Evolutionary conservation across 2,329 filamentous ascomycete genomes (phyloP).

Genomic region (Pseudocercospora pini-densiflorae): DNA sequence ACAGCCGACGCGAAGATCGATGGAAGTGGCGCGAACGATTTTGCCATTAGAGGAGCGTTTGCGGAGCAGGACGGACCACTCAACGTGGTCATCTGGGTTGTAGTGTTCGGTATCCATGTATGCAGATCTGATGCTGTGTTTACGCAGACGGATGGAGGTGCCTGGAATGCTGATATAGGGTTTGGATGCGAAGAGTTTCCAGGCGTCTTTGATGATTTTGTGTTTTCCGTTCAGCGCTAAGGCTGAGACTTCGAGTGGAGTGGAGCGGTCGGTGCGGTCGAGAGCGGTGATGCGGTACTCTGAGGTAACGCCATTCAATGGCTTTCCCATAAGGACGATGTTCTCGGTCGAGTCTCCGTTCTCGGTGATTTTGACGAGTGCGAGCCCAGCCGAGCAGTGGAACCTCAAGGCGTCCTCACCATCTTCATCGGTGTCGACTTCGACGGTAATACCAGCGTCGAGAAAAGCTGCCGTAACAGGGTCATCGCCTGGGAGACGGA

Average conservation of each 20-base stretch:
- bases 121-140: conserved; percentile 39
- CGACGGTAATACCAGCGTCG: conserved; percentile 4
- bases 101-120: conserved; percentile 23
- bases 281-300: conserved; percentile 5
- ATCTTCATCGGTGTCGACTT: conserved; percentile 1
- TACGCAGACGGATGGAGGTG: conserved; percentile 45
- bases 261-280: not conserved
- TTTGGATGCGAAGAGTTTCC: conserved; percentile 40
- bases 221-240: conserved; percentile 51
- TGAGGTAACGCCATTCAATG: not conserved
- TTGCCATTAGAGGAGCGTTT: conserved; percentile 37
- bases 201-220: conserved; percentile 39
- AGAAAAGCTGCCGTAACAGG: not conserved
- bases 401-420: not conserved
- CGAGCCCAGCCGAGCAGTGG: conserved; percentile 11
- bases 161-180: conserved; percentile 47
- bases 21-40: conserved; percentile 46
- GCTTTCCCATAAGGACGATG: not conserved
- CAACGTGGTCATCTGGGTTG: conserved; percentile 21
- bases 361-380: not conserved
- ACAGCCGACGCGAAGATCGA: conserved; percentile 53
- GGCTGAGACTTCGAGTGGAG: conserved; percentile 16
- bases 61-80: conserved; percentile 23
- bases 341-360: not conserved
- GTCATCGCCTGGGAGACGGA: conserved; percentile 37